Percentiles rank a stretch among this genome's conserved stretches.
Conservation (phyloP, 2,329 filamentous ascomycete genomes). For the Scedosporium minutisporum region DNA sequence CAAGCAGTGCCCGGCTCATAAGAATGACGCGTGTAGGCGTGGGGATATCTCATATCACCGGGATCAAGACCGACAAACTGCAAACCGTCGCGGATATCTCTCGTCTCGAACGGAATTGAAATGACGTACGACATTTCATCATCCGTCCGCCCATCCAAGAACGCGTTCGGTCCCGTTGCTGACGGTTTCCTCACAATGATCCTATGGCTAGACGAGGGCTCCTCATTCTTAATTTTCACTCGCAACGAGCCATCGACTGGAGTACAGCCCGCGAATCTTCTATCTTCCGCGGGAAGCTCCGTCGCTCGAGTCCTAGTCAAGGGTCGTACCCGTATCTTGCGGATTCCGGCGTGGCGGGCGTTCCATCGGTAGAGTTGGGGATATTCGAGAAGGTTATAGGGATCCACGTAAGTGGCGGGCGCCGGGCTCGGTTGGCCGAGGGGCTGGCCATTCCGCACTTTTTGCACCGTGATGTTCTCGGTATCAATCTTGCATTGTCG, state of each 20-base stretch:
- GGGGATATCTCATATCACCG: constrained; percentile 74
- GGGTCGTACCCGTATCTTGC: constrained; percentile 55
- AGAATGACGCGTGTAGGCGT: constrained; percentile 81
- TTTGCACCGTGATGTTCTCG: constrained; percentile 41
- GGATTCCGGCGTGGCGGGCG: constrained; percentile 66
- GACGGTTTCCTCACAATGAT: constrained; percentile 36
- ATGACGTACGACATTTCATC: constrained; percentile 34
- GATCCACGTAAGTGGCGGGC: constrained; percentile 44
- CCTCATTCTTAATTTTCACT: constrained; percentile 24
- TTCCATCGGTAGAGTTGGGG: constrained; percentile 52
- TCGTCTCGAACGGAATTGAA: constrained; percentile 66
- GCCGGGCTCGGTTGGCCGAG: constrained; percentile 24
- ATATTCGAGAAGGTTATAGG: constrained; percentile 55
- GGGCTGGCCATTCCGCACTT: constrained; percentile 17
- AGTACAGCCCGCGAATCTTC: constrained; percentile 45
- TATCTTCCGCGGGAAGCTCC: constrained; percentile 45
- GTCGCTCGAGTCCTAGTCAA: constrained; percentile 40
- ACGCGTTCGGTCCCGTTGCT: neutral
- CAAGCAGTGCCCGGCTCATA: constrained; percentile 69
- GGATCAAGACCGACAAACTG: constrained; percentile 84
- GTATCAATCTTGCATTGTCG: constrained; percentile 51
- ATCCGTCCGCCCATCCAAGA: constrained; percentile 20
- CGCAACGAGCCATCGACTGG: constrained; percentile 44
- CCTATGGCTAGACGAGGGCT: constrained; percentile 19
- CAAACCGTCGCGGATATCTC: constrained; percentile 71